Evolutionary conservation across 805 yeast genomes (phyloP), one percentile per base, ranked within the genome.

Genomic region (Pichia ethanolica): DNA sequence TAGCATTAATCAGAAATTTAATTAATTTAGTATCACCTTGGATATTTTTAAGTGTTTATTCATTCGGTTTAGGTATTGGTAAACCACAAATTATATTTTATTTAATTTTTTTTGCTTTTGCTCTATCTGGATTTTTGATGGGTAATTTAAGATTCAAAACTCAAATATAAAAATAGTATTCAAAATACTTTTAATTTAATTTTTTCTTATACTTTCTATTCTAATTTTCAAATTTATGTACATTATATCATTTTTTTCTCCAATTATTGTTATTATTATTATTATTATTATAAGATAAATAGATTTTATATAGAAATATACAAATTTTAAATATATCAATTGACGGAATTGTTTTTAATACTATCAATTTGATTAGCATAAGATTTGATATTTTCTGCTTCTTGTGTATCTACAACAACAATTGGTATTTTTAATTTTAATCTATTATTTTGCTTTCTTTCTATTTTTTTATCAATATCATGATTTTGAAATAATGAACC

Each of bases 1-100:
- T 84, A 41, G 78, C 88, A 0, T 61, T 85, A 45, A 60, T 83
- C 14, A 78, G 80, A 59, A 82, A 79, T 54, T 44, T 75, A 0
- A 63, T 75, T 5, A 64, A 69, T 51, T 66, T 82, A 51, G 49
- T 74, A 8, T 65, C 72, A 1, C 89, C 91, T 0, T 64, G 79
- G 6, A 14, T 69, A 0, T 62, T 77, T 34, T 62, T 83, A 14
- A 64, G 68, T 3, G 47, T 81, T 27, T 85, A 83, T 55, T 70
- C 77, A 0, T 45, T 57, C 1, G 73, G 79, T 0, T 66, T 77
- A 13, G 57, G 66, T 3, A 49, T 47, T n/a, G 46, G 49, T 39
- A 55, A 59, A 9, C 78, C 81, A 1, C 64, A 61, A 39, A 37
- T 67, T 11, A 71, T 72, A 8, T 59, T 77, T 43, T 59, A 54